Percentiles rank a stretch among this genome's conserved stretches.
These are phyloP conservation scores for Rhododendron ovatum DNA, from an alignment of 148 eudicot species.

Conservation along the genomic window DNA sequence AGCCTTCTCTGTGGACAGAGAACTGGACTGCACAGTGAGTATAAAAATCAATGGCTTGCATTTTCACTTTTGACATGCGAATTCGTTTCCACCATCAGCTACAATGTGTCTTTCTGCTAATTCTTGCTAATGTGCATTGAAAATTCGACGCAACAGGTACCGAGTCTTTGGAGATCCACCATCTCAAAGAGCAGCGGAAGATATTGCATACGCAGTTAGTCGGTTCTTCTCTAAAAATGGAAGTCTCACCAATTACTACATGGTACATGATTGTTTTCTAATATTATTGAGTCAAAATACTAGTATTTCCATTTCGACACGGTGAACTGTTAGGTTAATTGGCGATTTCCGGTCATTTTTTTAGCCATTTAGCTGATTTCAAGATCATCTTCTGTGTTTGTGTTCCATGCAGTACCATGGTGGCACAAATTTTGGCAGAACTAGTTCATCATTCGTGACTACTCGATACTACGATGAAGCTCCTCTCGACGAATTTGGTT, in stretches of 20 bases:
- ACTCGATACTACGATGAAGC: slow-evolving; percentile 97
- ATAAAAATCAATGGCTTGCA: not conserved
- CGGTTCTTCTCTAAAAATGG: slow-evolving; percentile 79
- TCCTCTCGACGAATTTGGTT: slow-evolving; percentile 90
- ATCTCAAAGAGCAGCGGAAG: slow-evolving; percentile 81
- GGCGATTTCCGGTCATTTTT: not conserved
- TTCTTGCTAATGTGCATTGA: not conserved
- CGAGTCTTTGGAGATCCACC: slow-evolving; percentile 83
- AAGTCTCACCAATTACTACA: slow-evolving; percentile 72
- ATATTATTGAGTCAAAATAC: not conserved
- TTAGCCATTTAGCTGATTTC: not conserved
- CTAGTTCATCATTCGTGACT: slow-evolving; percentile 54
- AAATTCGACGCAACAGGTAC: slow-evolving; percentile 34
- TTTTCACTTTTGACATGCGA: not conserved
- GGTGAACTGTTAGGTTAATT: not conserved
- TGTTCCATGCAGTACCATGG: slow-evolving; percentile 58
- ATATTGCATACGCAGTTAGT: slow-evolving; percentile 62
- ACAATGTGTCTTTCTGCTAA: not conserved
- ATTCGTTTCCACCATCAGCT: not conserved
- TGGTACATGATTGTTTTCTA: slow-evolving; percentile 37
- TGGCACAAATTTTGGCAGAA: slow-evolving; percentile 83
- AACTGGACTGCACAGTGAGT: slow-evolving; percentile 97
- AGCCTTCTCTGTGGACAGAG: slow-evolving; percentile 93
- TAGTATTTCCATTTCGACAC: too few species aligned
- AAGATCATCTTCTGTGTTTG: not conserved